Evolutionary conservation across 2,329 filamentous ascomycete genomes (phyloP).

Genomic region (Colletotrichum noveboracense): DNA sequence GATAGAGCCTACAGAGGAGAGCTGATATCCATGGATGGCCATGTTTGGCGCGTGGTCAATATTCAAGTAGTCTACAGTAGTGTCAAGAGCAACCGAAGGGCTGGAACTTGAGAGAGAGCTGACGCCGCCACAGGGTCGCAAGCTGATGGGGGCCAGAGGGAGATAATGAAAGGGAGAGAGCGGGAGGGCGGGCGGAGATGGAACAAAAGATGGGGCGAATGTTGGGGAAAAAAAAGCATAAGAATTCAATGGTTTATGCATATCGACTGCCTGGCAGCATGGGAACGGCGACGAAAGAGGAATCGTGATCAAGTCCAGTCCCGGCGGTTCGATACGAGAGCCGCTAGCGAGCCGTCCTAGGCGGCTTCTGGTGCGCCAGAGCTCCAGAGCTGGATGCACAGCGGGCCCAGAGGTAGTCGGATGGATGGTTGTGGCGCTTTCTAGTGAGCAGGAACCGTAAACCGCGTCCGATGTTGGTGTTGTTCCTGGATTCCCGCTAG

Average conservation of each 20-base stretch:
- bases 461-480: neutral
- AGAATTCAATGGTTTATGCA: neutral
- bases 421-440: neutral
- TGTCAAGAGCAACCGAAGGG: neutral
- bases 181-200: neutral
- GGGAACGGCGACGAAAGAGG: neutral
- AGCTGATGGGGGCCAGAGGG: neutral
- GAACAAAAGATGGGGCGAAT: neutral
- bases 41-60: neutral
- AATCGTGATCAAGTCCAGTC: neutral
- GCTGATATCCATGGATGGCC: neutral
- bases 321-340: constrained; percentile 1
- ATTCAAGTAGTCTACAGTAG: neutral
- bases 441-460: neutral
- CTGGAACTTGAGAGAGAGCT: neutral
- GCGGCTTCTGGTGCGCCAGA: neutral
- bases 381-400: neutral
- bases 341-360: neutral
- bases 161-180: neutral
- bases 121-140: neutral
- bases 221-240: neutral
- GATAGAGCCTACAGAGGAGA: neutral
- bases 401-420: neutral
- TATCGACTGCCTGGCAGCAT: neutral
- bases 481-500: constrained; percentile 3